These are phyloP conservation scores for Gentiana dahurica DNA, from an alignment of 257 asterid species.

Conservation along the genomic window DNA sequence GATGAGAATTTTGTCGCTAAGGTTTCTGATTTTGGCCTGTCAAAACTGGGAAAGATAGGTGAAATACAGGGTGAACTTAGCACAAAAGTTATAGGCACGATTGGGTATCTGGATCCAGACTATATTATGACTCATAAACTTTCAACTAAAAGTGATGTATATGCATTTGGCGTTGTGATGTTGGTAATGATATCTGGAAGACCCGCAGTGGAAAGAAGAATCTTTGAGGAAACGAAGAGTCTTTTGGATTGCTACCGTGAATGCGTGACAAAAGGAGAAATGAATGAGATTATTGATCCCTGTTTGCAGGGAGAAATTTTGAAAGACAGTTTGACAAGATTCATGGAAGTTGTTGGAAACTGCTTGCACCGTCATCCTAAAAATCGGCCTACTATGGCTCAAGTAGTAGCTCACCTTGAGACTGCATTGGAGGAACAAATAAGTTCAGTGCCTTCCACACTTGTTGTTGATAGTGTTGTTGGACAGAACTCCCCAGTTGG, in stretches of 20 bases:
- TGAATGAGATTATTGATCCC: background rate
- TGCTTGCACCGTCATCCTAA: conserved; percentile 11
- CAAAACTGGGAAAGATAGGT: conserved; percentile 5
- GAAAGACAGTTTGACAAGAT: conserved; percentile 2
- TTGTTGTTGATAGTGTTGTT: background rate
- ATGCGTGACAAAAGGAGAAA: conserved; percentile 2
- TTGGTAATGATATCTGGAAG: conserved; percentile 15
- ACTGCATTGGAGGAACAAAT: conserved; percentile 13
- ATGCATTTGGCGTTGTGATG: conserved; percentile 18
- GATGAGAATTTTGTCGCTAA: conserved; percentile 12
- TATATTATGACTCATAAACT: conserved; percentile 7
- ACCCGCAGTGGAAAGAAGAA: conserved; percentile 8
- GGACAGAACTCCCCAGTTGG: conserved; percentile 1
- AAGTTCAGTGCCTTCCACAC: background rate
- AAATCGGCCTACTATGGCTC: conserved; percentile 20
- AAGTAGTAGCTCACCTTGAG: conserved; percentile 14
- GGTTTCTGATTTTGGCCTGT: conserved; percentile 20
- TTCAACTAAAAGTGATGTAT: conserved; percentile 11
- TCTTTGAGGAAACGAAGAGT: background rate
- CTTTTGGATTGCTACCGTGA: conserved; percentile 7
- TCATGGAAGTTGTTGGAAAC: background rate
- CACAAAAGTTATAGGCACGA: conserved; percentile 12
- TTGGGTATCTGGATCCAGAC: conserved; percentile 17
- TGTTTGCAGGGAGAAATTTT: background rate
- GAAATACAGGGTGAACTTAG: conserved; percentile 3